Conservation (phyloP, 169 alveolate species). For the Sarcocystis neurona region DNA sequence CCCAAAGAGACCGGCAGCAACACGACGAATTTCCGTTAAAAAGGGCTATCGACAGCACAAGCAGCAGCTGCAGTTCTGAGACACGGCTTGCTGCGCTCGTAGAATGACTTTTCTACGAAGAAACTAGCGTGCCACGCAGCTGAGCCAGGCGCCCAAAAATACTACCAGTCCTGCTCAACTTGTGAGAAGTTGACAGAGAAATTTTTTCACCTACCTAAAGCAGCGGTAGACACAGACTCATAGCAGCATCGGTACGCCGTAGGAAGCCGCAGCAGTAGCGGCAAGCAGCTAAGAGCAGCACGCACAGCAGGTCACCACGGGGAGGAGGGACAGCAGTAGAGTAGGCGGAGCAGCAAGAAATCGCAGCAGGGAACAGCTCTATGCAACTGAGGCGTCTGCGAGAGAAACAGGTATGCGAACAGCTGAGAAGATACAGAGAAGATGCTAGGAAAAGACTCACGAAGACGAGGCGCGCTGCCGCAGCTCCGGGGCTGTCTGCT, state of each 20-base stretch:
- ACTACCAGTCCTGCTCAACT: too few species aligned
- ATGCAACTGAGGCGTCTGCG: background rate
- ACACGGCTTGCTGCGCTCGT: too few species aligned
- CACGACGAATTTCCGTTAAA: too few species aligned
- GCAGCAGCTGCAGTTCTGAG: too few species aligned
- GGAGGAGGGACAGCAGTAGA: background rate
- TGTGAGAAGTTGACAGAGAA: too few species aligned
- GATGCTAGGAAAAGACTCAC: background rate
- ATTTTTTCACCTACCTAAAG: too few species aligned
- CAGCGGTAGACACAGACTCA: background rate
- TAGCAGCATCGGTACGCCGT: background rate
- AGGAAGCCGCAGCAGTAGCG: background rate
- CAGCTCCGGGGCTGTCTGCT: background rate
- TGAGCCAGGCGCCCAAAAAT: too few species aligned
- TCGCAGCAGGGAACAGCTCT: background rate
- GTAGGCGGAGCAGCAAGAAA: background rate
- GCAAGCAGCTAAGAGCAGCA: background rate
- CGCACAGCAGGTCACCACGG: too few species aligned
- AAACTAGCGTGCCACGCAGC: too few species aligned
- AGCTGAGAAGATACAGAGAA: background rate
- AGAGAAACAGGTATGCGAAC: background rate
- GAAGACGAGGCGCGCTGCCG: slow-evolving; percentile 11
- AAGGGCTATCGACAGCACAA: too few species aligned
- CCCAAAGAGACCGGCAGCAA: too few species aligned
- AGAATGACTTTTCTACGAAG: too few species aligned